A percentile compares a stretch with the other conserved stretches of the same genome.
Conservation (phyloP, 2,329 filamentous ascomycete genomes). For the Colletotrichum lini region DNA sequence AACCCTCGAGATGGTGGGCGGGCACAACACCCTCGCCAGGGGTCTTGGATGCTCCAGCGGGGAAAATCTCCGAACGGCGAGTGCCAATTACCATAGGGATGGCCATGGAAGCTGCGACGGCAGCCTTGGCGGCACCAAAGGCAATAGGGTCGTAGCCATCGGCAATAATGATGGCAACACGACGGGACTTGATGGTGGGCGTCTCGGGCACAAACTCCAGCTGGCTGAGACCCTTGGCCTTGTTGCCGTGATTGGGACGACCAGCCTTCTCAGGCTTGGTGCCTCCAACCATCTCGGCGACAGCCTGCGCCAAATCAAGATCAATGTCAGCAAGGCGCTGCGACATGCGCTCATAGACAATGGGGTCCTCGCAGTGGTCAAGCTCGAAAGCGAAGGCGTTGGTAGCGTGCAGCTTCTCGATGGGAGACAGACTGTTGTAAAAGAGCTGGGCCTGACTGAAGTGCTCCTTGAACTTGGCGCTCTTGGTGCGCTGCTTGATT, state of each 20-base stretch:
- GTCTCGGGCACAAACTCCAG: conserved; percentile 74
- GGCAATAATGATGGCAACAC: conserved; percentile 81
- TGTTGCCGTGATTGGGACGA: conserved; percentile 76
- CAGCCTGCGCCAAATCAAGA: conserved; percentile 75
- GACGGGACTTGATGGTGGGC: conserved; percentile 79
- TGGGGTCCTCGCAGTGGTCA: conserved; percentile 84
- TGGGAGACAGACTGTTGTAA: conserved; percentile 80
- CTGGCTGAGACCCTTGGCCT: conserved; percentile 77
- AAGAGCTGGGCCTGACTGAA: conserved; percentile 85
- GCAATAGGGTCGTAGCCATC: conserved; percentile 81
- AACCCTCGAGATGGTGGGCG: conserved; percentile 85
- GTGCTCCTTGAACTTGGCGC: conserved; percentile 84
- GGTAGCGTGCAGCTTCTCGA: conserved; percentile 76
- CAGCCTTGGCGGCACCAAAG: conserved; percentile 76
- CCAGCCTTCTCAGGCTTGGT: conserved; percentile 67
- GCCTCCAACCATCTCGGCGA: conserved; percentile 79
- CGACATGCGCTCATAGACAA: conserved; percentile 81
- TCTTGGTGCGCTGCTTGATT: conserved; percentile 78
- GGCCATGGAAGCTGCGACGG: conserved; percentile 73
- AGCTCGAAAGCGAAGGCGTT: conserved; percentile 78
- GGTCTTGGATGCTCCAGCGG: conserved; percentile 69
- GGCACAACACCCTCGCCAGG: conserved; percentile 71
- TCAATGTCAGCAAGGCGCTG: conserved; percentile 81
- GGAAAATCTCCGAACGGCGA: conserved; percentile 75
- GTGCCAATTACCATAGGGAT: conserved; percentile 81